phyloP scores from a whole-genome alignment of 371 early-diverging fungal species.

The Apophysomyces ossiformis region DNA sequence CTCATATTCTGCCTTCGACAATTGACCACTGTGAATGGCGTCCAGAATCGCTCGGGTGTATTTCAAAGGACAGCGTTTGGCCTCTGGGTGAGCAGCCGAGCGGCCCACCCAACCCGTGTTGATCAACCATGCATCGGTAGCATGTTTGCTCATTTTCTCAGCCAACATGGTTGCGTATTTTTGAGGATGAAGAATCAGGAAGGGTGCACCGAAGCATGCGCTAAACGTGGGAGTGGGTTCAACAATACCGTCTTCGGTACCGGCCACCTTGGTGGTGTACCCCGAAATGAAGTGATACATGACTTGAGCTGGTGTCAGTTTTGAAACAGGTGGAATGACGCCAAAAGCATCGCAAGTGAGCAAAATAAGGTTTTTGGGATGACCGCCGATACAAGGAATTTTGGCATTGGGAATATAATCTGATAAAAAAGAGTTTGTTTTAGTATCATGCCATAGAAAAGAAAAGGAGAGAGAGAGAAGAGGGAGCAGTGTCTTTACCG shows the following conservation, averaged over 20 bases:
- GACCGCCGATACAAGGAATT: conserved; percentile 89
- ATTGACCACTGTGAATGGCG: conserved; percentile 92
- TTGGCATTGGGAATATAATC: conserved; percentile 95
- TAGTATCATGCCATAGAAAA: background rate
- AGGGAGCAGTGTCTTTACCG: conserved; percentile 8
- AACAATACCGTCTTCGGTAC: conserved; percentile 94
- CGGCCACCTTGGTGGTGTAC: conserved; percentile 91
- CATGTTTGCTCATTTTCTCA: conserved; percentile 86
- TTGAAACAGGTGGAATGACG: conserved; percentile 93
- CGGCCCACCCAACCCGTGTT: conserved; percentile 98
- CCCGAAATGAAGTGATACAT: conserved; percentile 97
- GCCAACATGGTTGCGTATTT: conserved; percentile 96
- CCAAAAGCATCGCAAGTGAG: conserved; percentile 97
- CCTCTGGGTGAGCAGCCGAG: conserved; percentile 75
- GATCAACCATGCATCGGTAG: conserved; percentile 91
- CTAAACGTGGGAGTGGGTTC: conserved; percentile 94
- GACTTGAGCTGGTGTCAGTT: conserved; percentile 86
- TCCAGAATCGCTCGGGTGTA: conserved; percentile 96
- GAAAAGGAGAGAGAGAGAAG: background rate
- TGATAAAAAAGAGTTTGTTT: background rate
- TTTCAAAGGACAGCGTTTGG: conserved; percentile 87
- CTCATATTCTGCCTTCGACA: conserved; percentile 81
- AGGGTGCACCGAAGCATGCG: conserved; percentile 95
- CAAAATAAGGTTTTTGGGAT: conserved; percentile 94
- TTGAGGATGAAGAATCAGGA: conserved; percentile 94